phyloP scores from a whole-genome alignment of 164 flowering plant genomes.

The Aristolochia californica region DNA sequence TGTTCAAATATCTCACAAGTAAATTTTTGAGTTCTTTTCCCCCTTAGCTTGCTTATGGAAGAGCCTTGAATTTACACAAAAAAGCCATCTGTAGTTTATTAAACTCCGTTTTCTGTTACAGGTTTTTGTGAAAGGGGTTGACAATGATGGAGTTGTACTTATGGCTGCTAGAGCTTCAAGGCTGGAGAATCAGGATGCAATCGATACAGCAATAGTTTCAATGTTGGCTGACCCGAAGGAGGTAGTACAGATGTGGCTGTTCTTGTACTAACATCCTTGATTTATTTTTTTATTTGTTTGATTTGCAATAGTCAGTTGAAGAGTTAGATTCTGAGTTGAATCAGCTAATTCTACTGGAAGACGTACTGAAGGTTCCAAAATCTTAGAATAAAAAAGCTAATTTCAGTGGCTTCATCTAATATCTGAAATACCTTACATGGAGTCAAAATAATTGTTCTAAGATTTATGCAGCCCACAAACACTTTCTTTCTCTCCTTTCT shows the following conservation, averaged over 20 bases:
- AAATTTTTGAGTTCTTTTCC: too few species aligned
- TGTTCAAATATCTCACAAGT: too few species aligned
- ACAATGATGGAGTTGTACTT: slow-evolving; percentile 44
- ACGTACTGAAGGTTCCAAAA: too few species aligned
- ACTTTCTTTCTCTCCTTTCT: too few species aligned
- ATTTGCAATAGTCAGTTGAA: neutral
- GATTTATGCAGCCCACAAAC: too few species aligned
- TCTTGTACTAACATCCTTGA: neutral
- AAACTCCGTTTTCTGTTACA: slow-evolving; percentile 5
- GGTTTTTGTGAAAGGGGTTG: slow-evolving; percentile 46
- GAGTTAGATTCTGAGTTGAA: neutral
- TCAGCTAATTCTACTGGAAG: too few species aligned
- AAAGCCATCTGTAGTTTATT: slow-evolving; percentile 2
- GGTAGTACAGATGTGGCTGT: slow-evolving; percentile 31
- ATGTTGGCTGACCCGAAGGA: slow-evolving; percentile 57
- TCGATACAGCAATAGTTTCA: slow-evolving; percentile 51
- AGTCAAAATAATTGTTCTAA: too few species aligned
- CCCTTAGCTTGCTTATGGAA: too few species aligned
- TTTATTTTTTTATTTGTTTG: neutral
- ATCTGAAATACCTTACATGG: too few species aligned
- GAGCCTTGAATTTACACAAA: neutral
- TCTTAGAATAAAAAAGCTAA: too few species aligned
- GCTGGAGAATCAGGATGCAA: slow-evolving; percentile 63
- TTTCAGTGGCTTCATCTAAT: too few species aligned
- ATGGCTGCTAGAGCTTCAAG: slow-evolving; percentile 71